Evolutionary conservation across 2,329 filamentous ascomycete genomes (phyloP), one percentile per base, ranked within the genome.

Genomic region (Bipolaris cookei): DNA sequence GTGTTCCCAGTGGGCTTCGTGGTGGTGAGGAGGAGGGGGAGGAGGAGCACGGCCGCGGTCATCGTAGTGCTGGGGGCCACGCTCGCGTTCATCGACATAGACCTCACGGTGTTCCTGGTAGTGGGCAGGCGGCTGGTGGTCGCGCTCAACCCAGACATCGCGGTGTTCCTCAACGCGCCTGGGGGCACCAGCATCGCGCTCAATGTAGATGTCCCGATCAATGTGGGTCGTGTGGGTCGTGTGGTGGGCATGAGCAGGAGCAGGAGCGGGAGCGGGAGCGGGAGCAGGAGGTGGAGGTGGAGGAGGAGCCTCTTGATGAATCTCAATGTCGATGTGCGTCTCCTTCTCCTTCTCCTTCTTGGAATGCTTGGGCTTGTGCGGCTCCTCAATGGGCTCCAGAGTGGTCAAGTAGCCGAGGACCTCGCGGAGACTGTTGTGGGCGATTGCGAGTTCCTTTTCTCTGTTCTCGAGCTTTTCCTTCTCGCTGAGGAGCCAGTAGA

Each of bases 401-500:
- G 59, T 56, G 6, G 69, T 70, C 65, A 77, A 58, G 61, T 65
- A 76, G 41, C 71, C 73, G 42, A 77, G 63, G 28, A 75, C 74
- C 61, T 75, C 72, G 37, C 54, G 65, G 59, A 77, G 65, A 38
- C 72, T 76, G 55, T 68, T 56, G 56, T 77, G 74, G 25, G 70
- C 70, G 21, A 70, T 60, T 37, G 54, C 57, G 28, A 77, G 58
- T 63, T 77, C 75, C 68, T 75, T 73, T 61, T 74, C 70, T 8
- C 72, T 47, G 59, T 73, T 73, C 61, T 74, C 69, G 56, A 76
- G 62, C 67, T 77, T 77, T 63, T 77, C 73, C 66, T 75, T 72
- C 60, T 77, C 74, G 68, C 73, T 75, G 56, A 77, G 56, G 45
- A 76, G 65, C 75, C 75, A 77, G 64, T 71, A 69, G 32, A 77